Conservation (phyloP, 2,329 filamentous ascomycete genomes). For the Fusarium sp. region DNA sequence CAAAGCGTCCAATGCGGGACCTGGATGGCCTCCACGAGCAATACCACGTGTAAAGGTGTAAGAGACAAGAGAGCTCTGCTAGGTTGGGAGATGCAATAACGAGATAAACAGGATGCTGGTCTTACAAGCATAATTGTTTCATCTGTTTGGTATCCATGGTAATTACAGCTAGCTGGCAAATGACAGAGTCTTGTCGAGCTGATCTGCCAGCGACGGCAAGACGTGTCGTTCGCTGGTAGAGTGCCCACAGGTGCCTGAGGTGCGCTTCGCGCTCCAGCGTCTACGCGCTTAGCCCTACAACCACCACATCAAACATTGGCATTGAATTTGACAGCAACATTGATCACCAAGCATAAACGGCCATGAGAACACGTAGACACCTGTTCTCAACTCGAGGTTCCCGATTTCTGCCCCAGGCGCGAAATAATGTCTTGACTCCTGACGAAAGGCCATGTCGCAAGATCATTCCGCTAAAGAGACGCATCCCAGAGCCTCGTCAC, state of each 20-base stretch:
- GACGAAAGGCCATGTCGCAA: conserved; percentile 21
- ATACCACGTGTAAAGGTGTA: conserved; percentile 37
- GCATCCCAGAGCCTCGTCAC: conserved; percentile 20
- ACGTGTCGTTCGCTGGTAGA: conserved; percentile 1
- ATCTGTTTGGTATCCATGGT: neutral
- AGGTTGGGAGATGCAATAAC: neutral
- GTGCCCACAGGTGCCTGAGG: conserved; percentile 20
- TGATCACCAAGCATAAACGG: conserved; percentile 15
- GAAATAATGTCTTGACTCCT: conserved; percentile 23
- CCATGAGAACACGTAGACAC: neutral
- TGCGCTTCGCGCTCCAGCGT: conserved; percentile 12
- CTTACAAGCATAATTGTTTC: neutral
- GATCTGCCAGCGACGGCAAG: conserved; percentile 5
- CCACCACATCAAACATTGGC: neutral
- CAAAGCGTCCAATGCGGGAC: conserved; percentile 14
- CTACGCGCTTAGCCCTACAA: conserved; percentile 23
- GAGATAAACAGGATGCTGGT: neutral
- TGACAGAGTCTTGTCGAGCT: conserved; percentile 3
- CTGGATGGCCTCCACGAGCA: conserved; percentile 11
- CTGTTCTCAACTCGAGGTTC: neutral
- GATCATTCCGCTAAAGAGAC: conserved; percentile 25
- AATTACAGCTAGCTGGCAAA: conserved; percentile 1
- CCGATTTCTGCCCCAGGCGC: conserved; percentile 1
- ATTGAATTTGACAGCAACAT: neutral
- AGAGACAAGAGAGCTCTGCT: conserved; percentile 11